Evolutionary conservation across 2,329 filamentous ascomycete species (phyloP).

Genomic region (Ophiocordyceps camponoti-floridani): DNA sequence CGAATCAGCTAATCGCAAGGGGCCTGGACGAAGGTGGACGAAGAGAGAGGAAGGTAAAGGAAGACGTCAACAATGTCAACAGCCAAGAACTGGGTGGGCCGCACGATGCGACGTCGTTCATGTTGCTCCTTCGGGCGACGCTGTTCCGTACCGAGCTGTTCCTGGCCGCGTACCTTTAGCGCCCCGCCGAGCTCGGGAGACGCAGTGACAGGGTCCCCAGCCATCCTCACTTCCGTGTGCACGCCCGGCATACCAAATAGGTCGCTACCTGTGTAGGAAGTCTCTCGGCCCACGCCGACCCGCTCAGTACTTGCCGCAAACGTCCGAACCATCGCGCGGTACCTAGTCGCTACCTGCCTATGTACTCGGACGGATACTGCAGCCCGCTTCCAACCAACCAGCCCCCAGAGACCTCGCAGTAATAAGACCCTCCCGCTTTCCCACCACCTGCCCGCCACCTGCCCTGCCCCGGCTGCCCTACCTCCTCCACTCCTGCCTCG

Average conservation of each 20-base stretch:
- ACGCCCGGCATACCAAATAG: background rate
- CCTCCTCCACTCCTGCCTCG: background rate
- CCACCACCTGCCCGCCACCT: background rate
- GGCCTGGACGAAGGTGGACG: background rate
- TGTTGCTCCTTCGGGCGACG: background rate
- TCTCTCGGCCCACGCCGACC: background rate
- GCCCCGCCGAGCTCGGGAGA: background rate
- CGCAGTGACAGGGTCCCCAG: background rate
- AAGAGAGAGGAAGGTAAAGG: background rate
- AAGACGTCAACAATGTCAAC: background rate
- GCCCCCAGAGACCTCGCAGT: background rate
- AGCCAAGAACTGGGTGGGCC: background rate
- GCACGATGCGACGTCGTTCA: background rate
- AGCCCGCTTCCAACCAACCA: background rate
- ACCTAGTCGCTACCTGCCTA: background rate
- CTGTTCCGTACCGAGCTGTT: background rate
- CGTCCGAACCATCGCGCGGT: background rate
- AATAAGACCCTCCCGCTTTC: background rate
- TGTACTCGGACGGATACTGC: background rate
- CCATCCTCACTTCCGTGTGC: no score
- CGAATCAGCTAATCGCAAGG: background rate
- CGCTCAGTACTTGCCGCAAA: background rate
- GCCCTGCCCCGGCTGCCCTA: background rate
- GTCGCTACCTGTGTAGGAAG: background rate
- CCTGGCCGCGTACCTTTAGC: background rate